Base-by-base conservation (phyloP, 768 basidiomycete species). In the Mycena leptocephala region DNA sequence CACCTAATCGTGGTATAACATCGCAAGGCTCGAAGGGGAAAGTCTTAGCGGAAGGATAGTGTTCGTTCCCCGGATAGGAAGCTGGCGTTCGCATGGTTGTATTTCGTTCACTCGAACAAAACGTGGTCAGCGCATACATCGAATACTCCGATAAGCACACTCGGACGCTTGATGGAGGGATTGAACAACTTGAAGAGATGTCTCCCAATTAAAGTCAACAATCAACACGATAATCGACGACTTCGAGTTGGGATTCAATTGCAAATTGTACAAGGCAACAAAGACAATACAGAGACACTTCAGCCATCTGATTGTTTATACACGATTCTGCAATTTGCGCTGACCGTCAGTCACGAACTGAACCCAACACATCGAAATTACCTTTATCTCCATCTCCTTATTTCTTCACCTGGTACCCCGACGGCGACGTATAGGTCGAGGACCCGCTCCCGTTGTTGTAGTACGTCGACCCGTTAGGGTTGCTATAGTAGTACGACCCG, bases 401-500 rank as follows among this genome's bases (percentile, higher is more conserved):
- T 63, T 77, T 77, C 67, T 77, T 74, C 18, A 71, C 69, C 64
- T 70, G 48, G 56, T 77, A 1, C 39, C 87, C 87, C 41, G 78
- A 82, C 9, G 91, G 88, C 5, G 90, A 82, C 3, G 91, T 93
- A 82, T 93, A 92, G 70, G 86, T 82, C n/a, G 89, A 81, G 76
- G 84, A 80, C 0, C 92, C 92, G 20, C 18, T 72, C 0, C 90
- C 91, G 46, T 56, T 87, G 83, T 92, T 88, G 80, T 93, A 90
- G 81, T 94, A 93, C 6, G 86, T 92, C 1, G 91, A 92, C 0
- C 91, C 89, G 59, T 93, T 86, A 62, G 91, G 82, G 85, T 94
- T 93, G 63, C 79, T 80, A 82, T 94, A 93, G 80, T 93, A 92
- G 84, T 93, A 93, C 73, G 90, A 89, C 6, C 91, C 92, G 70